Base-by-base conservation (phyloP, 768 basidiomycete species). In the Phaffia tasmanica region DNA sequence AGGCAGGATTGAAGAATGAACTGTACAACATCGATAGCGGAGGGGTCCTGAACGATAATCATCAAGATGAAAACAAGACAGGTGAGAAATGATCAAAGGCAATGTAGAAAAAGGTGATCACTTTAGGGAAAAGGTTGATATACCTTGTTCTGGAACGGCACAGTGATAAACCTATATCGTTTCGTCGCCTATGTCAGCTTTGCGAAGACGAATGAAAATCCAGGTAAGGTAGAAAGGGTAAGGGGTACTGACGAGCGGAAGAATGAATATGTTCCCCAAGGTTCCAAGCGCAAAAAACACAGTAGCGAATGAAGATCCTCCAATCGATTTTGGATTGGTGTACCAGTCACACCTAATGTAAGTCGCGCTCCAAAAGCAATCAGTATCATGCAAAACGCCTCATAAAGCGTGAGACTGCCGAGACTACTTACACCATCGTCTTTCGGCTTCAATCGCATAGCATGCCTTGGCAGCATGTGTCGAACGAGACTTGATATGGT, bases 1-100 rank as follows among this genome's bases (percentile, higher is more conserved):
- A 98, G 79, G 58, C 89, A 81, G 47, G 84, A 89, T 75, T 94
- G 90, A 21, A 97, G 80, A 68, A 97, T 92, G 65, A 92, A 87
- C 76, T 97, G 93, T 0, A 97, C 91, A 54, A 97, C 86, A 72
- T 94, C 90, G 57, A 97, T 86, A 0, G 90, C 93, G 73, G 91
- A 92, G 0, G 88, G 84, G 75, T 97, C 93, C 48, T 85, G 94
- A 3, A 91, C 76, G 0, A 88, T 93, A 67, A 95, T 88, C 73
- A 94, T 90, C 67, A 47, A 47, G 27, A 27, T 21, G 8, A 16
- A 55, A 14, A 42, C 1, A 55, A 16, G 6, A 16, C 8, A n/a
- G 19, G 9, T 46, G 4, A 18, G 19, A 32, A 18, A 8, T n/a
- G 61, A 35, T 6, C 35, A 2, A 25, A 51, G 51, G 30, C 42